A percentile compares a stretch with the other conserved stretches of the same genome.
phyloP scores from a whole-genome alignment of 202 grass and related monocot species.

The Bolboschoenoplectus hybrid region DNA sequence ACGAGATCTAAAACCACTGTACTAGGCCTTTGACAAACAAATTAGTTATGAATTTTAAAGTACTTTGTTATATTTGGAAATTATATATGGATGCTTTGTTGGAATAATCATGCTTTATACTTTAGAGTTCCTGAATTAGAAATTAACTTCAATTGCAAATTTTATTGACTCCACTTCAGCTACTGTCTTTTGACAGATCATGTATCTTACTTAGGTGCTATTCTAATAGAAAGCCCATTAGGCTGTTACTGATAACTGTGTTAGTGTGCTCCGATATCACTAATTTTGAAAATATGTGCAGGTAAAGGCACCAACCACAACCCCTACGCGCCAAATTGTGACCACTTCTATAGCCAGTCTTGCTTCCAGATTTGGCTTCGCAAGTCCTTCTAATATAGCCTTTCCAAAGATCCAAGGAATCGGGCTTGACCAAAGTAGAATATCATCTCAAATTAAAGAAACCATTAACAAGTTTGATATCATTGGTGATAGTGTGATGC shows the following conservation, averaged over 20 bases:
- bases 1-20: too few relatives aligned
- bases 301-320: constrained; percentile 9
- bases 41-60: too few relatives aligned
- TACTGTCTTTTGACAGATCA: neutral
- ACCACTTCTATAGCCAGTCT: constrained; percentile 16
- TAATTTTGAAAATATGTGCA: constrained; percentile 17
- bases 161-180: neutral
- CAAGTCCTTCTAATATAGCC: neutral
- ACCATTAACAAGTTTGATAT: constrained; percentile 26
- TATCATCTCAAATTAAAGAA: constrained; percentile 38
- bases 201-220: neutral
- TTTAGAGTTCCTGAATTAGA: neutral
- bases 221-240: neutral
- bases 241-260: neutral
- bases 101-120: neutral
- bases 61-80: too few relatives aligned
- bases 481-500: constrained; percentile 38
- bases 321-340: constrained; percentile 27
- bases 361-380: constrained; percentile 30
- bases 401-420: constrained; percentile 22
- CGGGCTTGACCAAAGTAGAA: neutral
- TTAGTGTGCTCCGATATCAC: neutral
- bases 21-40: too few relatives aligned
- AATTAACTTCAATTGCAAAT: neutral
- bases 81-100: neutral